A percentile compares a stretch with the other conserved stretches of the same genome.
These are phyloP conservation scores for Athelia psychrophila DNA, from an alignment of 1,284 basidiomycete species.

Conservation along the genomic window DNA sequence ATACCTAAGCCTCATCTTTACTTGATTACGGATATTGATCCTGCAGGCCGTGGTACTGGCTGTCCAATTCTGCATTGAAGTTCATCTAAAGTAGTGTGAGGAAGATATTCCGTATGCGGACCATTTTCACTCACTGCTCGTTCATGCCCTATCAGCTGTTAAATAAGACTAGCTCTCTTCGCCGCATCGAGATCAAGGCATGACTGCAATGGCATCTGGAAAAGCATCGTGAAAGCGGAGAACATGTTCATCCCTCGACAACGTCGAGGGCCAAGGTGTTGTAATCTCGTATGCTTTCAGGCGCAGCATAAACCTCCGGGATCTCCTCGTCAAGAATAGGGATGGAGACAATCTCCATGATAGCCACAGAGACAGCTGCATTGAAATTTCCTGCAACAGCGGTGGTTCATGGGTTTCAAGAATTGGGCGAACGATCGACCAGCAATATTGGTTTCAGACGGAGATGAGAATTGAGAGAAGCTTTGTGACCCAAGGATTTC, in stretches of 20 bases:
- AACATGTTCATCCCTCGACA: conserved; percentile 67
- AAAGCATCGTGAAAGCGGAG: conserved; percentile 58
- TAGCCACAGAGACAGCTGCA: too few relatives aligned
- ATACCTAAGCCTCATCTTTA: too few relatives aligned
- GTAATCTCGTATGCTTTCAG: conserved; percentile 43
- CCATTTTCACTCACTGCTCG: conserved; percentile 49
- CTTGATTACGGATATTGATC: too few relatives aligned
- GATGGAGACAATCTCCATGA: too few relatives aligned
- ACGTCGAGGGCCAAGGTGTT: conserved; percentile 44
- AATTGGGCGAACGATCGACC: neutral
- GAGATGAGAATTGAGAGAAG: neutral
- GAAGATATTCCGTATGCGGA: too few relatives aligned
- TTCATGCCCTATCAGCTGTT: conserved; percentile 44
- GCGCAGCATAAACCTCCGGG: conserved; percentile 19
- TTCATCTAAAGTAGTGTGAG: neutral
- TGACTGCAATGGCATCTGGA: conserved; percentile 48
- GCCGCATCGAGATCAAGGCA: conserved; percentile 51
- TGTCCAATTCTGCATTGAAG: neutral
- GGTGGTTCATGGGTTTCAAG: neutral
- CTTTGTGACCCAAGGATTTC: too few relatives aligned
- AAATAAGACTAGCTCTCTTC: conserved; percentile 45
- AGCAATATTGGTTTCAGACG: neutral
- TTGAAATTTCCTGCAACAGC: too few relatives aligned
- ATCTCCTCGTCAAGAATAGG: too few relatives aligned
- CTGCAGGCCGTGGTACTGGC: neutral